Evolutionary conservation across 306 rosid genomes (phyloP), one percentile per base, ranked within the genome.

Genomic region (Mucuna pruriens): DNA sequence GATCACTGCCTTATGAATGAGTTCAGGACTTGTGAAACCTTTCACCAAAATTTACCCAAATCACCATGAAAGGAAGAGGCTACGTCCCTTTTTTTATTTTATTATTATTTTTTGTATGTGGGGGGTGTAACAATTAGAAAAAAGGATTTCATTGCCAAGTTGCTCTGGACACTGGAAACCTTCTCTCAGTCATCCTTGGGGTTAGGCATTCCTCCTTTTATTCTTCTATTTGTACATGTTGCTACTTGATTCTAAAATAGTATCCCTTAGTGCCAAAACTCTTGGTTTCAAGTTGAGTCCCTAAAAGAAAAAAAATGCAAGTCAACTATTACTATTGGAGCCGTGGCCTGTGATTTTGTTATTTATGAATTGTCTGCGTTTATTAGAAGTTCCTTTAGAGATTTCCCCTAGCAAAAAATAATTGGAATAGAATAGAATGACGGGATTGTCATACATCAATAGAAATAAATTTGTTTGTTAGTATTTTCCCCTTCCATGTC

Each of bases 361-460:
- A 15, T 12, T 16, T 68, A 7, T 31, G 34, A 62, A 36, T 34
- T 72, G 17, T 34, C 40, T 40, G 45, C 8, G 45, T 74, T 52
- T 34, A 34, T 65, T 36, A 25, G 77, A 72, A 31, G 63, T 65
- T 71, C 23, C 49, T 69, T 65, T 4, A 34, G 16, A 62, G 31
- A 29, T 61, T 67, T 39, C 33, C 25, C 44, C 65, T n/a, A 33
- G 73, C 63, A 52, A 31, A 84, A n/a, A 78, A 69, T 54, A 71
- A 38, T 19, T 82, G 61, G 20, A 46, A 39, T 9, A 16, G 29
- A 39, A 55, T 60, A 79, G 54, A 55, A n/a, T n/a, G n/a, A n/a
- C n/a, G 9, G 25, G 7, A 36, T 65, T 45, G 44, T 23, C 65
- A 51, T 75, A 9, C 61, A 44, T 57, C 15, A 44, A 8, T 15